Evolutionary conservation across 371 early-diverging fungal genomes (phyloP).

Genomic region (Mucor ambiguus): DNA sequence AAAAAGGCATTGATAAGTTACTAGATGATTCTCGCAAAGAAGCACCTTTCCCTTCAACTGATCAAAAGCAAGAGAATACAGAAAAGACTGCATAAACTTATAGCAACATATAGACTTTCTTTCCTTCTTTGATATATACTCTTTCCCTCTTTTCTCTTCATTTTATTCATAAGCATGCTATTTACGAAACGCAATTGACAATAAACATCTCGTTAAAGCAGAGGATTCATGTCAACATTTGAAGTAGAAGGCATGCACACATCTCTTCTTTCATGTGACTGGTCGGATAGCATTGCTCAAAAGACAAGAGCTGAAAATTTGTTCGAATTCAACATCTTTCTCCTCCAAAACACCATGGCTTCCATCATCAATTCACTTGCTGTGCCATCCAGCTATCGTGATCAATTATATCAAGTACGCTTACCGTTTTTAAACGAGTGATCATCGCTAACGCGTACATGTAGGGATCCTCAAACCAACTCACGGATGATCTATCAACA

Average conservation of each 20-base stretch:
- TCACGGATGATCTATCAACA: conserved; percentile 65
- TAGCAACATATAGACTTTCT: neutral
- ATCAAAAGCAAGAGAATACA: conserved; percentile 8
- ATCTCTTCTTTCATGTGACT: neutral
- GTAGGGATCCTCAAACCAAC: conserved; percentile 75
- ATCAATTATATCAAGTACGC: conserved; percentile 75
- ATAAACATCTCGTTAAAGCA: neutral
- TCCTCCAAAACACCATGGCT: conserved; percentile 41
- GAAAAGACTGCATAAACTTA: conserved; percentile 6
- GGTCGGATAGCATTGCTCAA: neutral
- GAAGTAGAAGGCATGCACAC: neutral
- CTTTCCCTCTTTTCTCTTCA: neutral
- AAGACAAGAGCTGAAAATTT: neutral
- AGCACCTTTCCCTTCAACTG: conserved; percentile 59
- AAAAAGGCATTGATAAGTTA: conserved; percentile 78
- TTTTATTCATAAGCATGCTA: neutral
- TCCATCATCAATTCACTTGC: conserved; percentile 82
- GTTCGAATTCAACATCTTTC: conserved; percentile 2
- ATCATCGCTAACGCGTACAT: neutral
- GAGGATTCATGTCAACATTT: neutral
- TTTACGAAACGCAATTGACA: neutral
- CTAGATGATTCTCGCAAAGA: conserved; percentile 80
- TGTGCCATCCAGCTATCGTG: conserved; percentile 85
- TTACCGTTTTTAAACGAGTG: neutral
- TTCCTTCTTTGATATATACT: neutral